Evolutionary conservation across 2,329 filamentous ascomycete genomes (phyloP).

Genomic region (Rhytidhysteron rufulum): DNA sequence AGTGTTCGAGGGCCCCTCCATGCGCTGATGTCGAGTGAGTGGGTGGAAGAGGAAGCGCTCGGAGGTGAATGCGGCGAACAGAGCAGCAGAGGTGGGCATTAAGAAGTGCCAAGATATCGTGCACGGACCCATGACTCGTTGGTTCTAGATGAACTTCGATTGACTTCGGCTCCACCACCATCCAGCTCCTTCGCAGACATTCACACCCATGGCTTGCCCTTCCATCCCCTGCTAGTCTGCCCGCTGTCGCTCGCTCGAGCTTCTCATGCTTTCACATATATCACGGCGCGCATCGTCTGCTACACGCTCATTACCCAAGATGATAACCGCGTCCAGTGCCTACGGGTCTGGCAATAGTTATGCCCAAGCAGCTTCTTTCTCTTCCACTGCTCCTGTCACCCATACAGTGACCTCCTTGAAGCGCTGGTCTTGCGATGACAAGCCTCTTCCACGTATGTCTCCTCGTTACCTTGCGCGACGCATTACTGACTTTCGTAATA

Average conservation of each 20-base stretch:
- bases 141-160: too few relatives aligned
- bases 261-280: slow-evolving; percentile 9
- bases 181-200: neutral
- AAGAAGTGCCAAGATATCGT: too few relatives aligned
- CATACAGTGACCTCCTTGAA: slow-evolving; percentile 70
- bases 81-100: too few relatives aligned
- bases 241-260: neutral
- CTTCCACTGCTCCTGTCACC: slow-evolving; percentile 19
- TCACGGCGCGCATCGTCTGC: too few relatives aligned
- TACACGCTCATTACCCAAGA: slow-evolving; percentile 21
- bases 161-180: too few relatives aligned
- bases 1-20: neutral
- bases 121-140: too few relatives aligned
- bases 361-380: too few relatives aligned
- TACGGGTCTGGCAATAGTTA: too few relatives aligned
- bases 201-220: neutral
- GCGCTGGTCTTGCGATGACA: slow-evolving; percentile 78
- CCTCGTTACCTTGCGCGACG: slow-evolving; percentile 2
- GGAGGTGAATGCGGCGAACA: slow-evolving; percentile 16
- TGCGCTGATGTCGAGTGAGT: slow-evolving; percentile 17
- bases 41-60: slow-evolving; percentile 3
- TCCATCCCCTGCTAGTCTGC: neutral
- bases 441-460: slow-evolving; percentile 63
- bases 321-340: slow-evolving; percentile 30
- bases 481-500: slow-evolving; percentile 17